Base-by-base conservation (phyloP, 2,329 filamentous ascomycete genomes). In the Pseudogymnoascus sp. region DNA sequence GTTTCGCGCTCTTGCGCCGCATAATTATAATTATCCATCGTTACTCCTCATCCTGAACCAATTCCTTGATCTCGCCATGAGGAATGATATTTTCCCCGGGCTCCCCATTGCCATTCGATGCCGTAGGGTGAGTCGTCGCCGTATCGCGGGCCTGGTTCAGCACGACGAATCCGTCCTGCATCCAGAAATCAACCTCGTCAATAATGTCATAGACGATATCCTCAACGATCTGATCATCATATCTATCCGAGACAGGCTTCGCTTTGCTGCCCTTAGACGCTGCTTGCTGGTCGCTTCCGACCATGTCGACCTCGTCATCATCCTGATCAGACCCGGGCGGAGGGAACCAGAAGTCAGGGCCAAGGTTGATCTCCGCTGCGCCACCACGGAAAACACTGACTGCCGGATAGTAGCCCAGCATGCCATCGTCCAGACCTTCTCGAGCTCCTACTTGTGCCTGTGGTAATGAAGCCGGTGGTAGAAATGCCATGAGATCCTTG, bases 341-440 rank as follows among this genome's bases (percentile, higher is more conserved):
- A 13, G 92, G 91, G 71, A 81, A 89, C 92, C 92, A 97, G 78
- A 96, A 97, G 33, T 94, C 82, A 0, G 91, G 92, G 0, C 94
- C 93, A 72, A 99, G 97, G 74, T 97, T 97, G 69, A 93, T 88
- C 74, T 97, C 90, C 13, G 90, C 92, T 1, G 92, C 89, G 25
- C 93, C 94, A 60, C 92, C 93, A 48, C 90, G 87, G 76, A 97
- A 97, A 21, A 94, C 89, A 68, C 92, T 94, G 17, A 99, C 86
- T 21, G 92, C 91, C 1, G 94, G 94, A 71, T 96, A 96, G 76
- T 99, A 99, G 9, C 94, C 95, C 1, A 97, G 83, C 81, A 94
- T 90, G 36, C 93, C 94, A 71, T 99, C 94, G 71, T 99, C 94
- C 65, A 96, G 85, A 29, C 91, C 91, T 65, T 94, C 89, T 59